A percentile compares a stretch with the other conserved stretches of the same genome.
Conservation (phyloP, 2,329 filamentous ascomycete species). For the Pestalotiopsis sp. region DNA sequence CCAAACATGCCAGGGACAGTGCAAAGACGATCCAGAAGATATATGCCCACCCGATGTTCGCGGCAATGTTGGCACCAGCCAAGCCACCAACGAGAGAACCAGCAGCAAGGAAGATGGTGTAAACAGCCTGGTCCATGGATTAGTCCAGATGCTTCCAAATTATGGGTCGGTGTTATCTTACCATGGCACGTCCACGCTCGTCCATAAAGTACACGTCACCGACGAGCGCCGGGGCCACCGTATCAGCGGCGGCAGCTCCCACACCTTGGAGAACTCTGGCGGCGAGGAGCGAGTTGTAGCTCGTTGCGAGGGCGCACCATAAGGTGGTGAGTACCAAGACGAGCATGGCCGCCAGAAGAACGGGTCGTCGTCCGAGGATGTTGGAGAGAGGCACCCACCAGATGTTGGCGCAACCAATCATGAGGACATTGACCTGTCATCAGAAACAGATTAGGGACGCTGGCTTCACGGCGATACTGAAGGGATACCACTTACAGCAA, state of each 20-base stretch:
- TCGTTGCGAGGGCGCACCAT: conserved; percentile 28
- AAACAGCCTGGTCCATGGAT: conserved; percentile 22
- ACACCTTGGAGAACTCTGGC: conserved; percentile 35
- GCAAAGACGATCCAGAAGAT: conserved; percentile 34
- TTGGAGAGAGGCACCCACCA: conserved; percentile 41
- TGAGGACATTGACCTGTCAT: conserved; percentile 21
- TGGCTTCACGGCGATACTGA: conserved; percentile 26
- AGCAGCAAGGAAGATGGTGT: conserved; percentile 32
- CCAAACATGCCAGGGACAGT: conserved; percentile 26
- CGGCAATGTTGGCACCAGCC: conserved; percentile 38
- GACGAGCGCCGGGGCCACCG: conserved; percentile 33
- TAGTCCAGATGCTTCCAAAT: neutral
- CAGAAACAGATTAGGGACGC: neutral
- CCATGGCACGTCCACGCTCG: conserved; percentile 39
- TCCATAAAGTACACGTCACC: conserved; percentile 41
- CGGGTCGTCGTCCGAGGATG: conserved; percentile 33
- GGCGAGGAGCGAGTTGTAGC: conserved; percentile 28
- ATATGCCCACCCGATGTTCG: conserved; percentile 32
- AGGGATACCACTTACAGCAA: conserved; percentile 28
- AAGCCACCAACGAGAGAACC: conserved; percentile 37
- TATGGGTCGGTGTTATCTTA: neutral
- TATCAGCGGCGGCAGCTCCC: conserved; percentile 36
- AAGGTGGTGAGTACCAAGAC: conserved; percentile 27
- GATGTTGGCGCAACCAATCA: conserved; percentile 38
- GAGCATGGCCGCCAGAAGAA: conserved; percentile 32